These are phyloP conservation scores for Hyaloscypha finlandica DNA, from an alignment of 495 filamentous ascomycete species.

Conservation along the genomic window DNA sequence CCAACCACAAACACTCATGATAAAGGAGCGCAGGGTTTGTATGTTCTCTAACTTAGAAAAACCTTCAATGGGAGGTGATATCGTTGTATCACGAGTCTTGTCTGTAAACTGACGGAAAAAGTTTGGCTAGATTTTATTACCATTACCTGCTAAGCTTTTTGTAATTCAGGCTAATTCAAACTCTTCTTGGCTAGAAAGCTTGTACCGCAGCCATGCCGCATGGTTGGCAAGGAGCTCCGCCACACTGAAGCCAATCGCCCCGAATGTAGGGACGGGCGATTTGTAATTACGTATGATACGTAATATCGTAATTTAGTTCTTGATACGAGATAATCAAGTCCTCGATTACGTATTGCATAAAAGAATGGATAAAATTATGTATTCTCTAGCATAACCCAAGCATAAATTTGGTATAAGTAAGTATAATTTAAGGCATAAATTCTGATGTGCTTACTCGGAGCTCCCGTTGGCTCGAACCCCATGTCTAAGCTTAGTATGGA, in stretches of 20 bases:
- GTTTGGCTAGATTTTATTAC: not conserved
- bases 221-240: not conserved
- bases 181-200: not conserved
- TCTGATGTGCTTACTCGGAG: no score
- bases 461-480: no score
- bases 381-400: no score
- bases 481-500: no score
- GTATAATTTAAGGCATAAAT: no score
- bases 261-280: no score
- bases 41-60: not conserved
- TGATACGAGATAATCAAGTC: no score
- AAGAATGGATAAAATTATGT: no score
- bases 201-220: not conserved
- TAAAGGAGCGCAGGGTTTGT: not conserved
- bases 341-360: no score
- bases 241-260: not conserved
- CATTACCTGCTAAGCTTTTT: not conserved
- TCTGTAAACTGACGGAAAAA: not conserved
- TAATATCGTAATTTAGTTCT: no score
- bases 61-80: not conserved
- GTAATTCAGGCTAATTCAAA: not conserved
- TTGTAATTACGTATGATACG: no score
- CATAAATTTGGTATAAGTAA: no score
- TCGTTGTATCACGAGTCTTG: not conserved
- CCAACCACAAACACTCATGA: not conserved